phyloP scores from a whole-genome alignment of 768 basidiomycete species.

The Suillus plorans region DNA sequence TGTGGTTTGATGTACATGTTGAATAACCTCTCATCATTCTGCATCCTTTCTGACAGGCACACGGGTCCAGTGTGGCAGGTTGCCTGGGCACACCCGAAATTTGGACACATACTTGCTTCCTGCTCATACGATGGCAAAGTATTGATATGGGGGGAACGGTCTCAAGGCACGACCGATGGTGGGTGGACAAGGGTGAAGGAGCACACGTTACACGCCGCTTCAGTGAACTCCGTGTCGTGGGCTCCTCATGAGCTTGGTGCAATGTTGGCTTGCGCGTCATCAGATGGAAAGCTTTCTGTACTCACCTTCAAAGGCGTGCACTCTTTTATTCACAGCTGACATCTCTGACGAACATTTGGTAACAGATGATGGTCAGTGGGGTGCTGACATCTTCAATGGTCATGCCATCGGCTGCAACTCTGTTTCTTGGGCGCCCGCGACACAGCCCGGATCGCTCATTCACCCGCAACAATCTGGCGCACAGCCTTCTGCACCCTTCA shows the following conservation, averaged over 20 bases:
- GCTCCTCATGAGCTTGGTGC: conserved; percentile 98
- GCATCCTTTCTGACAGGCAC: conserved; percentile 54
- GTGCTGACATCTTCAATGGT: conserved; percentile 91
- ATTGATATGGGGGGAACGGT: conserved; percentile 96
- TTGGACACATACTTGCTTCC: conserved; percentile 94
- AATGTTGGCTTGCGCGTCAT: conserved; percentile 94
- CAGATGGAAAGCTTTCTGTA: conserved; percentile 96
- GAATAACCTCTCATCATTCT: neutral
- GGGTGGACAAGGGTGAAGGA: conserved; percentile 96
- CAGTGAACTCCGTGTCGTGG: conserved; percentile 98
- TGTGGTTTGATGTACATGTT: conserved; percentile 18
- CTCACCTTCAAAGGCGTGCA: conserved; percentile 93
- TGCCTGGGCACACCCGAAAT: conserved; percentile 98
- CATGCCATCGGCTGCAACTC: conserved; percentile 97
- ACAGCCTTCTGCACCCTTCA: conserved; percentile 53
- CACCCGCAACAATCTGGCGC: conserved; percentile 55
- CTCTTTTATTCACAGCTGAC: neutral
- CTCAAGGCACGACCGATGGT: conserved; percentile 45
- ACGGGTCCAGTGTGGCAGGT: conserved; percentile 98
- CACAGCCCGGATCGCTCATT: conserved; percentile 82
- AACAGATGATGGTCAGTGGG: conserved; percentile 94
- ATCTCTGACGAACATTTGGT: too few species aligned
- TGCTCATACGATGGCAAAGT: conserved; percentile 99
- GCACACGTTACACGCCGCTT: conserved; percentile 90
- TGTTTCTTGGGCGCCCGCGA: conserved; percentile 96